These are phyloP conservation scores for Dothistroma septosporum DNA, from an alignment of 2,329 filamentous ascomycete genomes.

Conservation along the genomic window DNA sequence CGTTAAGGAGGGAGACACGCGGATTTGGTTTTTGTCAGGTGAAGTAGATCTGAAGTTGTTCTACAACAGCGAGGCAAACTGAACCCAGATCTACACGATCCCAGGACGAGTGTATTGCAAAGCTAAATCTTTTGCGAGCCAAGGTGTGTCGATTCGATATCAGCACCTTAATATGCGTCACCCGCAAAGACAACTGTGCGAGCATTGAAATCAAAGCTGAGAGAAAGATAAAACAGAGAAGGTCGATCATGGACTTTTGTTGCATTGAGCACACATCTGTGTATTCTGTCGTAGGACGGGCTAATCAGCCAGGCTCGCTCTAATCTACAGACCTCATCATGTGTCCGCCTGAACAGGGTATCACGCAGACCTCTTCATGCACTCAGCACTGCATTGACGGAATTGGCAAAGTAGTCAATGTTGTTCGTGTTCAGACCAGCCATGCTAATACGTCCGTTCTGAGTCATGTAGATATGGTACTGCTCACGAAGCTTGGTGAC, in stretches of 20 bases:
- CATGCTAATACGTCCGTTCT: slow-evolving; percentile 98
- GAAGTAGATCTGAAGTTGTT: too few relatives aligned
- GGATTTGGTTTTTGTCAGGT: not conserved
- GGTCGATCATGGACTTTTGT: slow-evolving; percentile 80
- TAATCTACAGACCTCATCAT: not conserved
- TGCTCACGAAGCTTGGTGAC: slow-evolving; percentile 66
- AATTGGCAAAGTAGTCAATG: slow-evolving; percentile 86
- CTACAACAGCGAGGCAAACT: too few relatives aligned
- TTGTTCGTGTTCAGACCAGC: slow-evolving; percentile 92
- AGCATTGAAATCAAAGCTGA: not conserved
- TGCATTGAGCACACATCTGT: not conserved
- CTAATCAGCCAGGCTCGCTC: not conserved
- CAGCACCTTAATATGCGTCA: too few relatives aligned
- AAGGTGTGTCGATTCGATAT: too few relatives aligned
- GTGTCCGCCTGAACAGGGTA: not conserved
- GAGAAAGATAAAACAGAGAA: slow-evolving; percentile 43
- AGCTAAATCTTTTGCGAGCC: too few relatives aligned
- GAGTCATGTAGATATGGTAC: slow-evolving; percentile 83
- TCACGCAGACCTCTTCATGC: not conserved
- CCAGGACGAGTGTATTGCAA: too few relatives aligned
- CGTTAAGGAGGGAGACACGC: not conserved
- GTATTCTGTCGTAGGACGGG: slow-evolving; percentile 50
- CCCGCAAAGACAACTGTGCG: not conserved
- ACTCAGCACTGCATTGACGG: slow-evolving; percentile 77
- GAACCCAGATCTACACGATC: too few relatives aligned